Evolutionary conservation across 805 yeast species (phyloP).

Genomic region (Lipomyces starkeyi): DNA sequence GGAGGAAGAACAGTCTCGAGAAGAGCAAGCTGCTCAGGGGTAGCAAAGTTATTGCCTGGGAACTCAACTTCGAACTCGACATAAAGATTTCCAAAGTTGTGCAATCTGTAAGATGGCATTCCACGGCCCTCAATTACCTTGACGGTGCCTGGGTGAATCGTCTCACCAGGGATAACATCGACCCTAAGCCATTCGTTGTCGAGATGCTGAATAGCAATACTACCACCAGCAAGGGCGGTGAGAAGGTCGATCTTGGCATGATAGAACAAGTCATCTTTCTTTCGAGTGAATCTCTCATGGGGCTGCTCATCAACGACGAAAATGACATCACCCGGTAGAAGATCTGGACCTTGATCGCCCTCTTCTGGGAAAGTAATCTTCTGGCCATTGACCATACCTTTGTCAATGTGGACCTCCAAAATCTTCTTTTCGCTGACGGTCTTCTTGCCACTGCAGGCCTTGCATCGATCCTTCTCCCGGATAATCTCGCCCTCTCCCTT

Average conservation of each 20-base stretch:
- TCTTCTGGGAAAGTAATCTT: slow-evolving; percentile 89
- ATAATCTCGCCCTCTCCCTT: slow-evolving; percentile 89
- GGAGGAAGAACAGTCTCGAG: slow-evolving; percentile 82
- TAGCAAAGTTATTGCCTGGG: slow-evolving; percentile 76
- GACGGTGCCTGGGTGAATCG: slow-evolving; percentile 79
- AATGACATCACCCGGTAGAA: slow-evolving; percentile 95
- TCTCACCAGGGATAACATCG: slow-evolving; percentile 86
- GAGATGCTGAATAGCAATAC: slow-evolving; percentile 82
- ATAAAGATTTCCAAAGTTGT: slow-evolving; percentile 86
- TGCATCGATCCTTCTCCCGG: slow-evolving; percentile 87
- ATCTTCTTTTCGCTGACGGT: slow-evolving; percentile 86
- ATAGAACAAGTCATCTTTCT: slow-evolving; percentile 84
- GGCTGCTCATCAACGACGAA: slow-evolving; percentile 91
- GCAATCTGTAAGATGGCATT: slow-evolving; percentile 93
- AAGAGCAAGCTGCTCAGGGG: slow-evolving; percentile 67
- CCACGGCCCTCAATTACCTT: slow-evolving; percentile 92
- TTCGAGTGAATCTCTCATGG: slow-evolving; percentile 80
- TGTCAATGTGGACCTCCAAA: slow-evolving; percentile 90
- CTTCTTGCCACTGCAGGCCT: slow-evolving; percentile 86
- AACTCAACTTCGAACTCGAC: slow-evolving; percentile 86
- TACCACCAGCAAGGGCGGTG: slow-evolving; percentile 97
- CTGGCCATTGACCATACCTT: slow-evolving; percentile 97
- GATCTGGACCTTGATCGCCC: slow-evolving; percentile 96
- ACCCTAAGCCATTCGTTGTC: slow-evolving; percentile 91
- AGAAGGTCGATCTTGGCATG: slow-evolving; percentile 88